Percentiles rank a stretch among this genome's conserved stretches.
Evolutionary conservation across 1,139 yeast genomes (phyloP).

Genomic region (Lodderomyces pseudojiufengensis): DNA sequence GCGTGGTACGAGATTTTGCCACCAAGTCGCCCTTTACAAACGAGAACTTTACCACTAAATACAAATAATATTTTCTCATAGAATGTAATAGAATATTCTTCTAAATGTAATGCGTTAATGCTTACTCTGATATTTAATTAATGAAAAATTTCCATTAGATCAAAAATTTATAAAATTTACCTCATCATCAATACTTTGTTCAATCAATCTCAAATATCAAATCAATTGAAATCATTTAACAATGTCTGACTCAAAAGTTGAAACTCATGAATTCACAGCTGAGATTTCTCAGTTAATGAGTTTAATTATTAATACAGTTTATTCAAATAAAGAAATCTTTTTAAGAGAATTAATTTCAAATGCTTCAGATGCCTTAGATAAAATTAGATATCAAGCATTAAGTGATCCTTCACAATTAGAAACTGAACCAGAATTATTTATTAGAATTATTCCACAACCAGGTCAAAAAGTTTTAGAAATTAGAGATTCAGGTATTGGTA

Average conservation of each 20-base stretch:
- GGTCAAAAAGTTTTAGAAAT: constrained; percentile 92
- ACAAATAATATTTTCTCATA: too few relatives aligned
- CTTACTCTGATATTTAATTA: too few relatives aligned
- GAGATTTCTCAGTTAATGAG: constrained; percentile 99
- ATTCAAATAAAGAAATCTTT: constrained; percentile 98
- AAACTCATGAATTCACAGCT: constrained; percentile 97
- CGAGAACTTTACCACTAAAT: too few relatives aligned
- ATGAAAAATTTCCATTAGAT: too few relatives aligned
- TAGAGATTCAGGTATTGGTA: constrained; percentile 99
- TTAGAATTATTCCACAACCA: constrained; percentile 95
- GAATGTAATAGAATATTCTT: too few relatives aligned
- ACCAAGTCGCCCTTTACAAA: too few relatives aligned
- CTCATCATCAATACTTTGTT: neutral
- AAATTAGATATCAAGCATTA: constrained; percentile 95
- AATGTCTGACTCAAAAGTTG: constrained; percentile 63
- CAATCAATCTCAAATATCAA: neutral
- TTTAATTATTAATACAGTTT: constrained; percentile 99
- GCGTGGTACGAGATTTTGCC: too few relatives aligned
- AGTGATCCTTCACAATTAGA: constrained; percentile 91
- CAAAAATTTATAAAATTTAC: constrained; percentile 2
- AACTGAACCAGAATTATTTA: constrained; percentile 92
- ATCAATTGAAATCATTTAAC: too few relatives aligned
- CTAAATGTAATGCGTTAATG: too few relatives aligned
- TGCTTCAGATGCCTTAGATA: constrained; percentile 84
- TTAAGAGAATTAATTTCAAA: constrained; percentile 98